These are phyloP conservation scores for Isatis tinctoria DNA, from an alignment of 345 rosid species.

Conservation along the genomic window DNA sequence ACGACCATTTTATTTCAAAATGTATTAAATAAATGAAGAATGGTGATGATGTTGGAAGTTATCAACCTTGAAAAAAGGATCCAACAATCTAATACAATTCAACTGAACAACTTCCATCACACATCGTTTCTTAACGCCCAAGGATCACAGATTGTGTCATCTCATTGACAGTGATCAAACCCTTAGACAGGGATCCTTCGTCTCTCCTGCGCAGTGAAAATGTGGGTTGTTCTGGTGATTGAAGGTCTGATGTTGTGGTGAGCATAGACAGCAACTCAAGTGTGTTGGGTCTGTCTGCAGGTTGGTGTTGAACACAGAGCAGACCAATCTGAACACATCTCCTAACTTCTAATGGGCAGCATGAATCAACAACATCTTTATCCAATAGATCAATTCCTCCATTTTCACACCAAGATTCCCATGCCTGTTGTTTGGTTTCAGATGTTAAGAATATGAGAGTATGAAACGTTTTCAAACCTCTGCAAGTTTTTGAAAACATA, in stretches of 20 bases:
- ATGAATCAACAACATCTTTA: not conserved
- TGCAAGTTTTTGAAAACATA: not conserved
- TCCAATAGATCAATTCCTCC: constrained; percentile 13
- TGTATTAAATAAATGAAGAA: too few relatives aligned
- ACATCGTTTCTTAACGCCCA: not conserved
- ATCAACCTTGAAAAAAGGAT: too few relatives aligned
- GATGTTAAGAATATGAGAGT: not conserved
- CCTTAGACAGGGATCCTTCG: not conserved
- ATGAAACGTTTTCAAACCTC: not conserved
- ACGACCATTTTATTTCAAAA: too few relatives aligned
- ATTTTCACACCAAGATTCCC: constrained; percentile 12
- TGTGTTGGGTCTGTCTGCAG: constrained; percentile 14
- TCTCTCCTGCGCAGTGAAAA: not conserved
- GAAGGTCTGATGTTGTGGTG: constrained; percentile 11
- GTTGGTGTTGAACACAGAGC: constrained; percentile 19
- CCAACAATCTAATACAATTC: not conserved
- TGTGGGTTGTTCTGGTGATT: constrained; percentile 8
- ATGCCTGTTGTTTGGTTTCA: constrained; percentile 3
- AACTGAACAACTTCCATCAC: not conserved
- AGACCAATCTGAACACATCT: constrained; percentile 22
- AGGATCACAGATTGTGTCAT: not conserved
- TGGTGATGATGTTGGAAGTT: too few relatives aligned
- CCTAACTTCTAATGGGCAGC: not conserved
- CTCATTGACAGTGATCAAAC: not conserved
- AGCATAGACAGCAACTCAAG: constrained; percentile 14